Evolutionary conservation across 2,329 filamentous ascomycete genomes (phyloP).

Genomic region (Polytolypa hystricis): DNA sequence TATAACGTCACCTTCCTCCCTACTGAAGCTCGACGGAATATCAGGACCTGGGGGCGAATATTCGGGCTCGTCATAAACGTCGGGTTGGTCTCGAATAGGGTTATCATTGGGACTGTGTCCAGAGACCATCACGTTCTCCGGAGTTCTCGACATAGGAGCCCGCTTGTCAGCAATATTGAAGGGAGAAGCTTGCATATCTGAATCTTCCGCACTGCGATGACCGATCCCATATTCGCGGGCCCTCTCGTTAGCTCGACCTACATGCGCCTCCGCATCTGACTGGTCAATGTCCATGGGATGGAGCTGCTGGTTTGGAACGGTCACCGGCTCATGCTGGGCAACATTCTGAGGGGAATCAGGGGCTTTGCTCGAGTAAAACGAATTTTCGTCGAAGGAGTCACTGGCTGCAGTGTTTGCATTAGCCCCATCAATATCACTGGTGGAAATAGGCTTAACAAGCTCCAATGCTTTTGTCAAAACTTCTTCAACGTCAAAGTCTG

Average conservation of each 20-base stretch:
- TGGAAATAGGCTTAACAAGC: constrained; percentile 58
- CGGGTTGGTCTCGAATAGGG: constrained; percentile 18
- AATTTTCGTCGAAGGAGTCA: constrained; percentile 86
- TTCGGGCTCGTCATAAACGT: constrained; percentile 35
- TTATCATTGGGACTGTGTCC: constrained; percentile 13
- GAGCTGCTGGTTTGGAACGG: constrained; percentile 15
- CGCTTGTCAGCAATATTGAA: constrained; percentile 28
- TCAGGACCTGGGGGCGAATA: constrained; percentile 38
- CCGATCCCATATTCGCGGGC: constrained; percentile 28
- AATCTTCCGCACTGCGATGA: constrained; percentile 25
- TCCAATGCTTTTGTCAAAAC: constrained; percentile 61
- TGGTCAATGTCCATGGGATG: constrained; percentile 22
- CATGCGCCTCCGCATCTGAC: constrained; percentile 22
- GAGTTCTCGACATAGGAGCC: constrained; percentile 21
- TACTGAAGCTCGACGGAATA: constrained; percentile 21
- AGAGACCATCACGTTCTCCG: constrained; percentile 15
- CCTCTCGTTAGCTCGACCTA: constrained; percentile 25
- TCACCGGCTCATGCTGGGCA: constrained; percentile 22
- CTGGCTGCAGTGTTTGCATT: constrained; percentile 54
- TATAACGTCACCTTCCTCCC: constrained; percentile 18
- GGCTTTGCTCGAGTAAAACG: constrained; percentile 86
- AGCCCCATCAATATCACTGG: constrained; percentile 41
- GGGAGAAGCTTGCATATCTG: constrained; percentile 27
- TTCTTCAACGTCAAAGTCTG: constrained; percentile 60
- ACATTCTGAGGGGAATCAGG: constrained; percentile 58